A percentile compares a stretch with the other conserved stretches of the same genome.
These are phyloP conservation scores for Moricandia arvensis DNA, from an alignment of 345 rosid species.

Conservation along the genomic window DNA sequence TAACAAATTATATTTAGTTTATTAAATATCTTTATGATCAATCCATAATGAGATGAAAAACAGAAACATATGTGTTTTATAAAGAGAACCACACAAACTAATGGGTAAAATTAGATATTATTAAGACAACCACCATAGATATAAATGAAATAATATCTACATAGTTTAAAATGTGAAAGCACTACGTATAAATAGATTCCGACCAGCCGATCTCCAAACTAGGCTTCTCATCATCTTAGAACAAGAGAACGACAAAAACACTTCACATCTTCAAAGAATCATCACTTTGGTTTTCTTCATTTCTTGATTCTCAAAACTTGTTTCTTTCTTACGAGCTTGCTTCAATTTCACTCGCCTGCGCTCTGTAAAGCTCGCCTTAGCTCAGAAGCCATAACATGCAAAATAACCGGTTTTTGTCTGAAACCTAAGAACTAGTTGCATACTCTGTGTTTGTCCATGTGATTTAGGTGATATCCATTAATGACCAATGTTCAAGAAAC, in stretches of 20 bases:
- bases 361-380: no score
- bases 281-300: not conserved
- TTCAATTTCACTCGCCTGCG: no score
- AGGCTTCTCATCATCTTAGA: slow-evolving; percentile 23
- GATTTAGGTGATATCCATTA: no score
- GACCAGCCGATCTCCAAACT: slow-evolving; percentile 16
- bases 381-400: no score
- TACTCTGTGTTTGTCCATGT: no score
- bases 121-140: not conserved
- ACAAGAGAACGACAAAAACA: slow-evolving; percentile 12
- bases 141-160: slow-evolving; percentile 1
- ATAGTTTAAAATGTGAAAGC: slow-evolving; percentile 1
- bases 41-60: not conserved
- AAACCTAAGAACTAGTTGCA: no score
- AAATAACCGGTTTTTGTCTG: no score
- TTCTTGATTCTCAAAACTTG: not conserved
- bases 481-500: no score
- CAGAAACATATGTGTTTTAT: not conserved
- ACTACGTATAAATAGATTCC: slow-evolving; percentile 20
- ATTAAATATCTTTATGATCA: not conserved
- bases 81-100: not conserved
- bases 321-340: no score
- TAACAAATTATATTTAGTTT: not conserved
- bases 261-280: slow-evolving; percentile 14
- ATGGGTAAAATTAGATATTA: slow-evolving; percentile 14